phyloP scores from a whole-genome alignment of 2,329 filamentous ascomycete genomes.

The Penicillium sp. region DNA sequence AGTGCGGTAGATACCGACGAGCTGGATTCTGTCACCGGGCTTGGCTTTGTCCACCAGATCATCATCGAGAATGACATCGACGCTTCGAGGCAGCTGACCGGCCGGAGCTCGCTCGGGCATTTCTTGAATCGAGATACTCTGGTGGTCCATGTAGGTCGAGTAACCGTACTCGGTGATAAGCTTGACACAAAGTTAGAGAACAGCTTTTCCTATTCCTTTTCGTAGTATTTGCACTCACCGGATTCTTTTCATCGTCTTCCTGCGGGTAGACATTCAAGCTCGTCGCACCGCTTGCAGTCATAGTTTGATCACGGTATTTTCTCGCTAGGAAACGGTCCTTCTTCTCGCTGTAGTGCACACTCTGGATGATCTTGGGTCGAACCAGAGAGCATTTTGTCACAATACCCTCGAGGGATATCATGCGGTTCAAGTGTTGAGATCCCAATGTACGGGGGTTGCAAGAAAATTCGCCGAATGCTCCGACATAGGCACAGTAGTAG shows the following conservation, averaged over 20 bases:
- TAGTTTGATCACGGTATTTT: slow-evolving; percentile 94
- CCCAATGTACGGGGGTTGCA: slow-evolving; percentile 92
- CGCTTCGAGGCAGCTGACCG: slow-evolving; percentile 87
- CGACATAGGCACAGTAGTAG: slow-evolving; percentile 96
- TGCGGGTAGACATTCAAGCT: slow-evolving; percentile 91
- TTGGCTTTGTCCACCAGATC: slow-evolving; percentile 93
- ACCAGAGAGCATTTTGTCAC: slow-evolving; percentile 95
- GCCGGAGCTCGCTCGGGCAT: slow-evolving; percentile 97
- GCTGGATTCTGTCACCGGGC: slow-evolving; percentile 89
- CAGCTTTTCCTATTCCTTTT: neutral
- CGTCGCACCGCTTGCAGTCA: slow-evolving; percentile 80
- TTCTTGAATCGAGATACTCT: slow-evolving; percentile 96
- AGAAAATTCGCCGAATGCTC: slow-evolving; percentile 89
- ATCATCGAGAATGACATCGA: slow-evolving; percentile 95
- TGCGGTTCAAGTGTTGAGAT: slow-evolving; percentile 84
- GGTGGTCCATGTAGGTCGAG: slow-evolving; percentile 92
- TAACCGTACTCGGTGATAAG: slow-evolving; percentile 94
- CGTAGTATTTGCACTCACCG: slow-evolving; percentile 42
- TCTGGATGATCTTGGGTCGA: slow-evolving; percentile 94
- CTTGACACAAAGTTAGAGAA: slow-evolving; percentile 25
- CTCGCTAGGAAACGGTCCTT: slow-evolving; percentile 82
- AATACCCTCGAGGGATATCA: slow-evolving; percentile 96
- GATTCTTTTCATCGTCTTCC: slow-evolving; percentile 88
- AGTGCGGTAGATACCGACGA: slow-evolving; percentile 94
- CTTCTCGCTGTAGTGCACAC: slow-evolving; percentile 89